A percentile compares a stretch with the other conserved stretches of the same genome.
phyloP scores from a whole-genome alignment of 306 rosid genomes.

The Adenanthera pavonina region DNA sequence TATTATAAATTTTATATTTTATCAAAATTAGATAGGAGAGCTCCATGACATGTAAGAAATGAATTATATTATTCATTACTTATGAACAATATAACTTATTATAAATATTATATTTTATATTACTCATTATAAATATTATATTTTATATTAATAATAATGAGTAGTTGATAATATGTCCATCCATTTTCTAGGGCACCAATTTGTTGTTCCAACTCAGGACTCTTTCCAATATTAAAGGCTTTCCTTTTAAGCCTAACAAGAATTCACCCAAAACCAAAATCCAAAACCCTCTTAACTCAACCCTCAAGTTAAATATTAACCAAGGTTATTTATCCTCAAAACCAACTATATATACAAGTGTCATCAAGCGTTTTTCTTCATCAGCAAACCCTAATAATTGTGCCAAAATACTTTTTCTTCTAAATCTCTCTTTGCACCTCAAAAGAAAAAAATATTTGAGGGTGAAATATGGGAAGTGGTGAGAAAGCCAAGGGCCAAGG shows the following conservation, averaged over 20 bases:
- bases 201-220: neutral
- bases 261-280: slow-evolving; percentile 17
- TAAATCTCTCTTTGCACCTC: neutral
- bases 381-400: slow-evolving; percentile 32
- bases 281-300: slow-evolving; percentile 43
- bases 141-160: too few species aligned
- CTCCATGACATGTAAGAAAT: too few species aligned
- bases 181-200: neutral
- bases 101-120: too few species aligned
- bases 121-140: too few species aligned
- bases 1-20: neutral
- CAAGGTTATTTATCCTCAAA: slow-evolving; percentile 43
- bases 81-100: too few species aligned
- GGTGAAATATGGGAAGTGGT: neutral
- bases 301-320: slow-evolving; percentile 49
- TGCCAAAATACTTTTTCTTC: neutral
- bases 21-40: neutral
- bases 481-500: slow-evolving; percentile 24
- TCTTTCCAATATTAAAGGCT: neutral
- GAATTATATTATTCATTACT: too few species aligned
- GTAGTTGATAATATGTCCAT: neutral
- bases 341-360: slow-evolving; percentile 17
- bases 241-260: neutral
- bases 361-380: neutral
- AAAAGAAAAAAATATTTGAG: neutral